Evolutionary conservation across 2,329 filamentous ascomycete species (phyloP).

Genomic region (Fonsecaea pedrosoi): DNA sequence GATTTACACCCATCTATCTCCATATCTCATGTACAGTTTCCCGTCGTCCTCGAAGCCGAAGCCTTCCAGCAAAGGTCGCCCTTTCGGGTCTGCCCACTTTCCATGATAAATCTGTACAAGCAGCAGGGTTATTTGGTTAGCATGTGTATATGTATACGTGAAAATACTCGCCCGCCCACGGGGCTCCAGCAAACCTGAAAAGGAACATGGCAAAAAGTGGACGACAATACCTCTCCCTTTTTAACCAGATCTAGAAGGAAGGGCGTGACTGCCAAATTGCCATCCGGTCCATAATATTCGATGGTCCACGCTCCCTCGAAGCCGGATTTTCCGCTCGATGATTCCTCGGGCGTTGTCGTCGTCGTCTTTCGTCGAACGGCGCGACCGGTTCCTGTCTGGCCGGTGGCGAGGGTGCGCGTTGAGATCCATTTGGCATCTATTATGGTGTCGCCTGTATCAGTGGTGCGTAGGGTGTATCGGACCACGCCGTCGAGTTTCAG

Average conservation of each 20-base stretch:
- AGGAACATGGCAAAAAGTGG: background rate
- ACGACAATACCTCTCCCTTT: background rate
- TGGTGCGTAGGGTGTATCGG: background rate
- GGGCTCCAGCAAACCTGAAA: background rate
- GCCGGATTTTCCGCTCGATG: background rate
- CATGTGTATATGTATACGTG: background rate
- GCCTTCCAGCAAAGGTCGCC: background rate
- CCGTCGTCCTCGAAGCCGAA: background rate
- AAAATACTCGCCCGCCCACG: no score
- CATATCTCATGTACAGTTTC: constrained; percentile 8
- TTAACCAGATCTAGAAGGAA: background rate
- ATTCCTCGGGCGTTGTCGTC: background rate
- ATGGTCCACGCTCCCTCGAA: background rate
- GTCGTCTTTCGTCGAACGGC: background rate
- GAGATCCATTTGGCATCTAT: background rate
- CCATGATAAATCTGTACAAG: background rate
- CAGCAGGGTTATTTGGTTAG: background rate
- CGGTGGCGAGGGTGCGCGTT: background rate
- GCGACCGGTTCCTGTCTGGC: background rate
- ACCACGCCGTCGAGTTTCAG: background rate
- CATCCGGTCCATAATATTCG: constrained; percentile 1
- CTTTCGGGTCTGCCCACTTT: constrained; percentile 1
- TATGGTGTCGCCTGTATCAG: background rate
- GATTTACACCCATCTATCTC: background rate
- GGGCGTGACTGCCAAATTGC: background rate